Conservation (phyloP, 2,329 filamentous ascomycete genomes). For the Ophiostoma triangulosporum region DNA sequence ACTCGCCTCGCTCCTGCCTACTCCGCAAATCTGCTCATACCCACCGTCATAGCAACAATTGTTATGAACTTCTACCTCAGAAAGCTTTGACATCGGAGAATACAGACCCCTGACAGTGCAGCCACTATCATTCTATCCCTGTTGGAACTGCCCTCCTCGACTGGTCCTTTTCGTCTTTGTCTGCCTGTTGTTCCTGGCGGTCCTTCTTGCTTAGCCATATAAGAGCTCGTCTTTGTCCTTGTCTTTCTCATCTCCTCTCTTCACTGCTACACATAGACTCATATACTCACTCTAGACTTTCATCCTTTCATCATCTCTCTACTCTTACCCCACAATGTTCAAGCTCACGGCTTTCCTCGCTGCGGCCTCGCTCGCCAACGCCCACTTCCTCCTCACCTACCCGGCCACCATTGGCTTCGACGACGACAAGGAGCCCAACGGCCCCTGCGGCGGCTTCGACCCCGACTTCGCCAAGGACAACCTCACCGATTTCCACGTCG, state of each 20-base stretch:
- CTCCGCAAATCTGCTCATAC: not conserved
- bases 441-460: slow-evolving; percentile 42
- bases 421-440: slow-evolving; percentile 30
- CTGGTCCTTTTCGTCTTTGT: no score
- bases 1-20: no score
- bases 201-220: no score
- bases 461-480: slow-evolving; percentile 28
- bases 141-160: not conserved
- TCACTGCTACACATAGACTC: not conserved
- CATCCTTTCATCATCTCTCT: not conserved
- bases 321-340: not conserved
- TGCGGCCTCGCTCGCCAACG: slow-evolving; percentile 27
- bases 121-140: not conserved
- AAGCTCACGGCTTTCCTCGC: slow-evolving; percentile 20
- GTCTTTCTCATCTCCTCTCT: not conserved
- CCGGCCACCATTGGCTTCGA: slow-evolving; percentile 34
- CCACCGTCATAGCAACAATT: no score
- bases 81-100: not conserved
- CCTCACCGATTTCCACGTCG: slow-evolving; percentile 40
- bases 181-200: no score
- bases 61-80: no score
- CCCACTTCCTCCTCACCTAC: slow-evolving; percentile 41
- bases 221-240: not conserved
- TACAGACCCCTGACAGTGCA: not conserved
- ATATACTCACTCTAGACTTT: not conserved